phyloP scores from a whole-genome alignment of 1,284 basidiomycete species.

The Trichosporon faecale region DNA sequence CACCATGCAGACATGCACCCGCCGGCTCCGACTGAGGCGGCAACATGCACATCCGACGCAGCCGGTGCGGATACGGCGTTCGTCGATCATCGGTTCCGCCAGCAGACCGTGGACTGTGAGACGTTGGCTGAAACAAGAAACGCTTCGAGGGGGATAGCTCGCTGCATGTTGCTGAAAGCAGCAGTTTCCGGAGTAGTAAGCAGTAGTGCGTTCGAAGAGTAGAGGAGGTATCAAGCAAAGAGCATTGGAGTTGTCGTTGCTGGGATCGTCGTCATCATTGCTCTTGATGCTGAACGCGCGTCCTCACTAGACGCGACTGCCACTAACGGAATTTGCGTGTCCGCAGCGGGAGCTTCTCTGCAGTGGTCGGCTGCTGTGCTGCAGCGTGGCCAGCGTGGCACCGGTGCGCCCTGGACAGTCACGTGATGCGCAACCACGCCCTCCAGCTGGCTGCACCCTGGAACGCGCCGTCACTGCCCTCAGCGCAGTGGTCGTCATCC shows the following conservation, averaged over 20 bases:
- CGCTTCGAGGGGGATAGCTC: neutral
- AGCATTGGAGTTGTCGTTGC: neutral
- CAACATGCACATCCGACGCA: too few species aligned
- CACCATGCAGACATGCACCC: too few species aligned
- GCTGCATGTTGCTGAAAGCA: neutral
- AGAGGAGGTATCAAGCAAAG: neutral
- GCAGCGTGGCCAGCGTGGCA: neutral
- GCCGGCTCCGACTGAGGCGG: too few species aligned
- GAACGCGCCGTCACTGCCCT: constrained; percentile 9
- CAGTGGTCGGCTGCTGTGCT: neutral
- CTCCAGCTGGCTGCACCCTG: neutral
- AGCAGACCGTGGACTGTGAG: neutral
- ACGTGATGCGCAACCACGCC: neutral
- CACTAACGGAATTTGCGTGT: neutral
- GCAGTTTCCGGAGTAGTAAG: too few species aligned
- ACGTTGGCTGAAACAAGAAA: neutral
- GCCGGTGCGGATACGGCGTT: too few species aligned
- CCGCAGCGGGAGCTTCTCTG: neutral
- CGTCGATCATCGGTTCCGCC: neutral
- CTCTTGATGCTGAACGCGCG: too few species aligned
- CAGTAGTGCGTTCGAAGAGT: too few species aligned
- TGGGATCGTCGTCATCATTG: too few species aligned
- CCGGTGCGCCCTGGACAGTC: neutral
- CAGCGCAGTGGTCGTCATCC: constrained; percentile 8
- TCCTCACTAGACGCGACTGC: neutral